Evolutionary conservation across 805 yeast species (phyloP).

Genomic region (Nakazawaea siamensis): DNA sequence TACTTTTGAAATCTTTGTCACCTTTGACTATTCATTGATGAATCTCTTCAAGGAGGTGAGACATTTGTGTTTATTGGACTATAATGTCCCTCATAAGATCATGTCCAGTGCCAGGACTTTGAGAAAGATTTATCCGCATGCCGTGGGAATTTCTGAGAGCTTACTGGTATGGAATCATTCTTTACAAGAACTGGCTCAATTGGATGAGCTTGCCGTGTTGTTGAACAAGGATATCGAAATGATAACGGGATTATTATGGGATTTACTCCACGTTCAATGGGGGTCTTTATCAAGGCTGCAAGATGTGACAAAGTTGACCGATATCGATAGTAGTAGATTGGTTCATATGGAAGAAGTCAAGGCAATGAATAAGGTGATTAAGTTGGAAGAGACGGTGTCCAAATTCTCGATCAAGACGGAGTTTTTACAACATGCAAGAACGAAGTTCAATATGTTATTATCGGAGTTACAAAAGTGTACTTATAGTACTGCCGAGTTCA

Average conservation of each 20-base stretch:
- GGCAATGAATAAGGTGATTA: constrained; percentile 21
- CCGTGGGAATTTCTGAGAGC: constrained; percentile 45
- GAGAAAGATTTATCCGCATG: constrained; percentile 47
- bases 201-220: constrained; percentile 34
- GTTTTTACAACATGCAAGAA: constrained; percentile 21
- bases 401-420: constrained; percentile 23
- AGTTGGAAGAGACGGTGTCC: constrained; percentile 23
- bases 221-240: constrained; percentile 25
- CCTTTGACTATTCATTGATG: constrained; percentile 39
- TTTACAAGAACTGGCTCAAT: constrained; percentile 21
- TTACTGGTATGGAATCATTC: constrained; percentile 30
- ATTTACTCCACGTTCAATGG: constrained; percentile 43
- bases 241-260: constrained; percentile 25
- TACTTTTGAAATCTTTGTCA: constrained; percentile 30
- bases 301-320: constrained; percentile 28
- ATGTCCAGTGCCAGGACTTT: constrained; percentile 39
- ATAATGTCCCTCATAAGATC: constrained; percentile 48
- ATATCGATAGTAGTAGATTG: constrained; percentile 16
- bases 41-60: constrained; percentile 45
- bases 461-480: constrained; percentile 19
- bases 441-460: constrained; percentile 15
- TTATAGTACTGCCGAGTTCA: constrained; percentile 17
- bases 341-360: constrained; percentile 21
- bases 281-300: constrained; percentile 36
- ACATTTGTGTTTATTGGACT: constrained; percentile 39